Evolutionary conservation across 2,329 filamentous ascomycete species (phyloP), one percentile per base, ranked within the genome.

Genomic region (Sporothrix euskadiensis): DNA sequence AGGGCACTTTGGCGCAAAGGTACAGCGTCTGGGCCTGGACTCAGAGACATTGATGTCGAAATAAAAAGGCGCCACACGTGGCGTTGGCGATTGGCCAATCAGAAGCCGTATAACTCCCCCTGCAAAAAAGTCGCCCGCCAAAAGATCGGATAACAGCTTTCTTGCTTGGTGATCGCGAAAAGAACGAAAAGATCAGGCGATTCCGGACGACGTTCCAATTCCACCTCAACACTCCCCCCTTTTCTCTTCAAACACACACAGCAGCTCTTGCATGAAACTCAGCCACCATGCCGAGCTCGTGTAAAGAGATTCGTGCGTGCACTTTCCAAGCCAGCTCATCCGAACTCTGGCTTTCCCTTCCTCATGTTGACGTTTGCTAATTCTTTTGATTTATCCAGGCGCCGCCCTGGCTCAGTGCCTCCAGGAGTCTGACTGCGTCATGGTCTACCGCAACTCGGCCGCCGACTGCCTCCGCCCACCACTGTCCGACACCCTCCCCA

Each of bases 341-440:
- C n/a, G 2, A 14, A 14, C n/a, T 32, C 12, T 32, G 54, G 66
- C 59, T 61, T 68, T 59, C 68, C 6, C 32, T 1, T 4, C 4
- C 6, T 14, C n/a, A 6, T 22, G 26, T 6, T 7, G 30, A 39
- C 32, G 7, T 44, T n/a, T 44, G 61, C 68, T 70, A 65, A 71
- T 30, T 14, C 19, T 30, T 44, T 14, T 30, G 59, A 19, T 19
- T n/a, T 41, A 2, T 22, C 32, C 81, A 98, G 95, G 95, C 83
- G 91, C 92, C 76, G 96, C 96, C 26, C 89, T 99, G 79, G 96
- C 96, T 76, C 88, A 93, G 85, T 99, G 96, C 84, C 93, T 99
- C 77, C 94, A 98, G 82, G 90, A 97, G 83, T 97, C 93, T 79
- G 95, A 98, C 83, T 99, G 96, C 83, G 92, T 99, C 79, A 94